Evolutionary conservation across 2,329 filamentous ascomycete species (phyloP), one percentile per base, ranked within the genome.

Genomic region (Cucurbitaria berberidis): DNA sequence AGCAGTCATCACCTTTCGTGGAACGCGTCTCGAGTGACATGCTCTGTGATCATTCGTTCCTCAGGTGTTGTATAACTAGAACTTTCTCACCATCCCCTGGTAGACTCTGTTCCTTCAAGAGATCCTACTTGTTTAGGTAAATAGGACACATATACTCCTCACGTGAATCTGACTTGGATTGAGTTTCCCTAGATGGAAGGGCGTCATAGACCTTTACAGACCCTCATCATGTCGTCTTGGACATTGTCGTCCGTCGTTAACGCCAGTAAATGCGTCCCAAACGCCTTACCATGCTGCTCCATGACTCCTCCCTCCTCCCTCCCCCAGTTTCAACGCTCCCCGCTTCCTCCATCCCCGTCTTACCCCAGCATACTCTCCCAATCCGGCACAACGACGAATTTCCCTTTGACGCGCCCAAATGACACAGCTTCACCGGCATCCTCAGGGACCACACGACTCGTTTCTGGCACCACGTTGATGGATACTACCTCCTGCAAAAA

Each of bases 311-410:
- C 13, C 9, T 15, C 35, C 21, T 13, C 3, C 18, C 11, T 38
- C 10, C n/a, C 5, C n/a, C 18, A 21, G 8, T 10, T 11, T 2
- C 3, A n/a, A n/a, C n/a, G n/a, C 35, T 11, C 35, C 3, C 10
- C 18, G 34, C 34, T 36, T 21, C 21, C 10, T 18, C 22, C 35
- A 15, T 30, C 8, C 13, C 6, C 30, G 4, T 5, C 30, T 16
- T 24, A 39, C 36, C 36, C 36, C 5, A 38, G 21, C 36, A 39
- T 39, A 39, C 19, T 77, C 41, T 78, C 77, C 82, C 84, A 87
- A 66, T 88, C 80, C 13, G 86, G 86, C 45, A 79, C 82, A 29
- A 87, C 81, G 2, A 87, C 83, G 66, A 87, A 86, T 72, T 86
- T 87, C 48, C 83, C 84, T 69, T 82, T 84, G n/a, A 88, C 77